Conservation (phyloP, 306 rosid species). For the Lagenaria siceraria region DNA sequence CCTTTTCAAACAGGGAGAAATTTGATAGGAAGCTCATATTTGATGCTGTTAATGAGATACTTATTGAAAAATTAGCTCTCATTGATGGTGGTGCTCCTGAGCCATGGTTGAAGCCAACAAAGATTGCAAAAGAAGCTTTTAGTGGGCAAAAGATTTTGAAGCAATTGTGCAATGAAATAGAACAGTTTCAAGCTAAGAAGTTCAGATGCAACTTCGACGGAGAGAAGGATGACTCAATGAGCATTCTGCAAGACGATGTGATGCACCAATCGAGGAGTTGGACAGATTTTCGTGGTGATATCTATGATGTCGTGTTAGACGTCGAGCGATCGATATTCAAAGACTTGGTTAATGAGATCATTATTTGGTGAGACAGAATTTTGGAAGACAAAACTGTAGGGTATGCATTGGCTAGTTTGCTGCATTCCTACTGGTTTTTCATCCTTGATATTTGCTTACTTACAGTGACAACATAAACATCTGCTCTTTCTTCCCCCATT, state of each 20-base stretch:
- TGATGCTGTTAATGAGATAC: constrained; percentile 75
- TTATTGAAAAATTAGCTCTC: constrained; percentile 32
- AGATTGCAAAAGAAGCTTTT: constrained; percentile 42
- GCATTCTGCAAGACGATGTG: constrained; percentile 45
- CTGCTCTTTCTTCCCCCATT: not conserved
- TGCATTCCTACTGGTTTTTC: not conserved
- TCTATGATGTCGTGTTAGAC: constrained; percentile 53
- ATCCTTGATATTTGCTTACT: not conserved
- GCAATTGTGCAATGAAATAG: constrained; percentile 61
- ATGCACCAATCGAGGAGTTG: constrained; percentile 40
- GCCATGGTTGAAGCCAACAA: constrained; percentile 48
- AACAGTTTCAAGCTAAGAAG: constrained; percentile 46
- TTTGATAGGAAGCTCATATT: constrained; percentile 64
- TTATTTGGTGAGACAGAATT: constrained; percentile 7
- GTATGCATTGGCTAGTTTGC: not conserved
- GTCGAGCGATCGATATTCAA: constrained; percentile 67
- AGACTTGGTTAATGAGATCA: constrained; percentile 65
- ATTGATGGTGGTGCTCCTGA: constrained; percentile 21
- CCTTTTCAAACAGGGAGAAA: constrained; percentile 24
- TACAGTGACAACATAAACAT: not conserved
- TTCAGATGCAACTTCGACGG: constrained; percentile 24
- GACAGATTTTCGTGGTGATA: constrained; percentile 43
- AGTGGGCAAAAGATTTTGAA: constrained; percentile 73
- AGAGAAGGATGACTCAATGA: constrained; percentile 45
- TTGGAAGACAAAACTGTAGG: not conserved